Base-by-base conservation (phyloP, 2,329 filamentous ascomycete genomes). In the Phoma sp. region DNA sequence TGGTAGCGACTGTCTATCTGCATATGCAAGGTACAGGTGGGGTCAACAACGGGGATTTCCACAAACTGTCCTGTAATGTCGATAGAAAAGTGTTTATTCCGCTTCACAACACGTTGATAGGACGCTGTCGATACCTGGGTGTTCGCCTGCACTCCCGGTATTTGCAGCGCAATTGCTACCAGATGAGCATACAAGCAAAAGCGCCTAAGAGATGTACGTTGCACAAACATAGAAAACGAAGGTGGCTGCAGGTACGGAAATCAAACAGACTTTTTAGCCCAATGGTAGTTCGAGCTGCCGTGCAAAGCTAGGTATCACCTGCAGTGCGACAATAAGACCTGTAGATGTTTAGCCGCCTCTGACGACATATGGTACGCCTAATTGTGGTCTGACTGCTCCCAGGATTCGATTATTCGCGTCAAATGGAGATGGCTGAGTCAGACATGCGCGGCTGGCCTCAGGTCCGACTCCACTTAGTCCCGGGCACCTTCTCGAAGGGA, bases 351-450 rank as follows among this genome's bases (percentile, higher is more conserved):
- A 47, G 37, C 38, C 20, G 36, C 21, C 14, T 23, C 4, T 15
- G 30, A 18, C n/a, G 38, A 33, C 20, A 4, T 26, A 17, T 20
- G 33, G 51, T 12, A 34, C 45, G 43, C 45, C 51, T 48, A 26
- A 15, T 6, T 21, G 20, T 10, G 2, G 18, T 30, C 6, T 43
- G 7, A 12, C 39, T 18, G 15, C n/a, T n/a, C n/a, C n/a, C n/a
- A n/a, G n/a, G n/a, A n/a, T n/a, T n/a, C n/a, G n/a, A n/a, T n/a
- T n/a, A n/a, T 10, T 14, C n/a, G 4, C 12, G 15, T 37, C 12
- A 10, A 28, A 25, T 15, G 9, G 11, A 6, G 25, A 37, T 26
- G 36, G 6, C 17, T n/a, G 12, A 9, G 4, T n/a, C 33, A 20
- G 28, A 25, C n/a, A 29, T n/a, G 23, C 29, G 37, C 28, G 17